Evolutionary conservation across 768 basidiomycete genomes (phyloP).

Genomic region (Leucosporidium scottii): DNA sequence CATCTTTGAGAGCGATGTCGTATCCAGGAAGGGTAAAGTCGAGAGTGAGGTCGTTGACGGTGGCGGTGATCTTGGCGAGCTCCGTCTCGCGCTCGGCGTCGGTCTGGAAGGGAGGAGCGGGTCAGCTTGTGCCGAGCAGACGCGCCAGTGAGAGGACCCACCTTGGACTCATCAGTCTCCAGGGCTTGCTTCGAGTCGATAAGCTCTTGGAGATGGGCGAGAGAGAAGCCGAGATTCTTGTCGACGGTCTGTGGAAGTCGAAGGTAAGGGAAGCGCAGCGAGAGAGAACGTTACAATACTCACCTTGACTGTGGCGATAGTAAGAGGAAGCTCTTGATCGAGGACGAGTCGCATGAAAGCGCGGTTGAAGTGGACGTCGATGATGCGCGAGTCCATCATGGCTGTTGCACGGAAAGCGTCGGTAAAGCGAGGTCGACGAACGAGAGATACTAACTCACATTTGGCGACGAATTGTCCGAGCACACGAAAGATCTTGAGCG

Average conservation of each 20-base stretch:
- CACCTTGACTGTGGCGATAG: constrained; percentile 74
- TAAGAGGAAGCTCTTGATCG: constrained; percentile 75
- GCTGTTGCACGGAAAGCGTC: constrained; percentile 38
- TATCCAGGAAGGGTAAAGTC: constrained; percentile 98
- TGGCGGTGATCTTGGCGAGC: constrained; percentile 51
- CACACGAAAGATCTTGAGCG: constrained; percentile 75
- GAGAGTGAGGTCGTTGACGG: constrained; percentile 77
- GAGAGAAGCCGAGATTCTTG: constrained; percentile 71
- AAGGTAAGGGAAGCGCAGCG: not conserved
- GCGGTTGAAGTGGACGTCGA: constrained; percentile 90
- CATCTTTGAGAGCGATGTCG: constrained; percentile 75
- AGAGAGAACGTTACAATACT: constrained; percentile 30
- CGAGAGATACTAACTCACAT: constrained; percentile 20
- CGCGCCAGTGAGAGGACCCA: constrained; percentile 27
- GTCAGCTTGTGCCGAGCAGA: not conserved
- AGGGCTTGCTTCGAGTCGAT: constrained; percentile 47
- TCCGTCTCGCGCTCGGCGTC: constrained; percentile 32
- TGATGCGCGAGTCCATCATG: constrained; percentile 92
- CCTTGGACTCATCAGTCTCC: constrained; percentile 43
- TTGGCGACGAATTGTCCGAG: constrained; percentile 96
- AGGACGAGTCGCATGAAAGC: constrained; percentile 87
- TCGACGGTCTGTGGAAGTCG: constrained; percentile 65
- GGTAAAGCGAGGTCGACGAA: too few relatives aligned
- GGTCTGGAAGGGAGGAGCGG: constrained; percentile 25
- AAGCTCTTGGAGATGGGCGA: constrained; percentile 63